Base-by-base conservation (phyloP, 148 eudicot genomes). In the Silene latifolia region DNA sequence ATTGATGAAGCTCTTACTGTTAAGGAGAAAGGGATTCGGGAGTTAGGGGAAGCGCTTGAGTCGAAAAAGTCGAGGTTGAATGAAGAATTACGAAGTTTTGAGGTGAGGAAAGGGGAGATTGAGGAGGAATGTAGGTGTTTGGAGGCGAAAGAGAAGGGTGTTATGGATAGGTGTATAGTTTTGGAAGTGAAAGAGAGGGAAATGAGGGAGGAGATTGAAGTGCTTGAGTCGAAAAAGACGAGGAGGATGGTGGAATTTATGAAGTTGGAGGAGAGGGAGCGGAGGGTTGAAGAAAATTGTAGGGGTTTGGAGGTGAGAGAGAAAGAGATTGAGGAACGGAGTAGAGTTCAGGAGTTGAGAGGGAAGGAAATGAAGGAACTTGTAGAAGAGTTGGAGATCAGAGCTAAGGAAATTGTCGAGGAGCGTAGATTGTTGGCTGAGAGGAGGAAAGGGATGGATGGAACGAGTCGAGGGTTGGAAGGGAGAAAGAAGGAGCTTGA, bases 101-200 rank as follows among this genome's bases (percentile, higher is more conserved):
- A 67, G 46, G 70, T 18, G 42, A 15, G 46, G 19, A 17, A 17
- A 23, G 3, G 23, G 10, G 51, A 3, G n/a, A 15, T 70, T 23
- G 59, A 24, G 19, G 57, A 47, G 60, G 19, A 70, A 47, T 51
- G 59, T 47, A 70, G 20, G 19, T 51, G 59, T 14, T 51, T 70
- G 73, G 61, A 51, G 58, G 73, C 11, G 19, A 70, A 51, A 23
- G 73, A 70, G 73, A 70, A 15, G 73, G 73, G 51, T 5, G 4
- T 70, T 32, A 70, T 14, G 24, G 73, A 51, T 17, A 51, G 39
- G 5, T 70, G 73, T 48, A 7, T n/a, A 20, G 20, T 18, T 47
- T 65, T 54, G 23, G 74, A 54, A 32, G 13, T 8, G 74, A 71
- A 61, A 29, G 74, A 72, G 74, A 35, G 35, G 17, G 47, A 4